Conservation (phyloP, 1,284 basidiomycete genomes). For the Rhizoctonia solani region DNA sequence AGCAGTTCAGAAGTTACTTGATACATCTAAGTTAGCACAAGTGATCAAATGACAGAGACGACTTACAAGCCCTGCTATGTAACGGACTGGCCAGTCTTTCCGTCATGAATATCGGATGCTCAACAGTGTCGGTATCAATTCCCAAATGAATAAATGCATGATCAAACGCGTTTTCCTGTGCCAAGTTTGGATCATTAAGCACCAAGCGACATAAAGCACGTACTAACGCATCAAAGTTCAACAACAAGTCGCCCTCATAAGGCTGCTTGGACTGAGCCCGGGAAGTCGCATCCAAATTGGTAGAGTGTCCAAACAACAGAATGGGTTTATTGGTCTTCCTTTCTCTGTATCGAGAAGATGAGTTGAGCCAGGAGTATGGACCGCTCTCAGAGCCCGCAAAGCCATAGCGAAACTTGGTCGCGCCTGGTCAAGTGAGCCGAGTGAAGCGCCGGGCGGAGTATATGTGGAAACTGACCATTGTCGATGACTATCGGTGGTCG, state of each 20-base stretch:
- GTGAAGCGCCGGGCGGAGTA: neutral
- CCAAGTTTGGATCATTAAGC: constrained; percentile 11
- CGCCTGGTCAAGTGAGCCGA: constrained; percentile 50
- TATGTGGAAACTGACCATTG: constrained; percentile 65
- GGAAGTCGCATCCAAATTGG: constrained; percentile 82
- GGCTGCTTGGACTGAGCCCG: constrained; percentile 76
- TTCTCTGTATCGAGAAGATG: constrained; percentile 85
- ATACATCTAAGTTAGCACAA: constrained; percentile 38
- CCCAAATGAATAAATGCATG: constrained; percentile 88
- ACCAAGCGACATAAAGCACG: constrained; percentile 45
- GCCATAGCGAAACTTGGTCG: constrained; percentile 87
- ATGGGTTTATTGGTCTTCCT: constrained; percentile 78
- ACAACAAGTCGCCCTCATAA: constrained; percentile 88
- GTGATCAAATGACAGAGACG: neutral
- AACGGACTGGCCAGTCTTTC: constrained; percentile 89
- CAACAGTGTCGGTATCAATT: constrained; percentile 75
- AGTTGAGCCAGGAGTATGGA: constrained; percentile 67
- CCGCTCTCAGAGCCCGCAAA: constrained; percentile 57
- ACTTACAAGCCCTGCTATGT: constrained; percentile 83
- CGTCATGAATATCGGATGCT: constrained; percentile 93
- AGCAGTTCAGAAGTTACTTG: constrained; percentile 93
- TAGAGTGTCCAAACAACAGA: constrained; percentile 81
- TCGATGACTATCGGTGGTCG: constrained; percentile 82
- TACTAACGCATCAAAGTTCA: constrained; percentile 90
- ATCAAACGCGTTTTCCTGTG: constrained; percentile 94